These are phyloP conservation scores for Perilla frutescens DNA, from an alignment of 257 asterid genomes.

Conservation along the genomic window DNA sequence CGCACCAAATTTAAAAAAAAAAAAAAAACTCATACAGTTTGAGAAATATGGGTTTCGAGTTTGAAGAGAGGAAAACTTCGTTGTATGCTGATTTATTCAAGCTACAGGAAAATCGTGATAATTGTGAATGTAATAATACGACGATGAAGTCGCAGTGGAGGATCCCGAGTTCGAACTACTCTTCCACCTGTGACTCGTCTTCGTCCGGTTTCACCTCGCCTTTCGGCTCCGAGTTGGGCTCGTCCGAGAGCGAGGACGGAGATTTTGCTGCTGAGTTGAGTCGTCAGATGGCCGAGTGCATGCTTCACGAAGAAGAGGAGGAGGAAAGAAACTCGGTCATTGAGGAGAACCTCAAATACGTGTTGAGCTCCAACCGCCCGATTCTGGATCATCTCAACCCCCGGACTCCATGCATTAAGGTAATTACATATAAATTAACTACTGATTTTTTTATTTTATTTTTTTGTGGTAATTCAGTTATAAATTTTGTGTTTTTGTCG, in stretches of 20 bases:
- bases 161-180: conserved; percentile 30
- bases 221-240: conserved; percentile 65
- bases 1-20: background rate
- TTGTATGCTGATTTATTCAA: conserved; percentile 50
- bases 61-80: conserved; percentile 34
- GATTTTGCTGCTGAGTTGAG: conserved; percentile 71
- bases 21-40: no score
- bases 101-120: background rate
- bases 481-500: no score
- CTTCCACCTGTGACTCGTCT: conserved; percentile 46
- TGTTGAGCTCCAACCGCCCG: background rate
- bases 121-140: background rate
- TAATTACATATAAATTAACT: background rate
- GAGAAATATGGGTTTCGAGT: conserved; percentile 43
- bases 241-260: conserved; percentile 66
- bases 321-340: conserved; percentile 32
- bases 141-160: background rate
- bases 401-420: conserved; percentile 18
- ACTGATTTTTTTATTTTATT: background rate
- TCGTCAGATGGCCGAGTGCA: conserved; percentile 84
- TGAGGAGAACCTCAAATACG: background rate
- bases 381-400: background rate
- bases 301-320: conserved; percentile 71
- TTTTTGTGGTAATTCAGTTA: background rate
- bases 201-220: conserved; percentile 68